Percentiles rank a stretch among this genome's conserved stretches.
phyloP scores from a whole-genome alignment of 805 yeast species.

The Lachancea sp. region DNA sequence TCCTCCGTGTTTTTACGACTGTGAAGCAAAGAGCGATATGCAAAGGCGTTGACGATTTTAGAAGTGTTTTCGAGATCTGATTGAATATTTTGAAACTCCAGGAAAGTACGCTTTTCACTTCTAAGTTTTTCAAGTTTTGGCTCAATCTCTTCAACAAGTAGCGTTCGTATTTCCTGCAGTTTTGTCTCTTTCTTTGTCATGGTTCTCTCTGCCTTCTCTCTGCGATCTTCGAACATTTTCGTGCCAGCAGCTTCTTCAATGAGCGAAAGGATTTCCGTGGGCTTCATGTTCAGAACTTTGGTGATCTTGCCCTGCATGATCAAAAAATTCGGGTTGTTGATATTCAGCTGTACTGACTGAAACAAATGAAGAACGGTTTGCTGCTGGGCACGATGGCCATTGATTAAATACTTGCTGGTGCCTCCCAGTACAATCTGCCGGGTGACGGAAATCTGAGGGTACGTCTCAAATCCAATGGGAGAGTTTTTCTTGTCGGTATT shows the following conservation, averaged over 20 bases:
- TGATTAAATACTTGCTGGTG: slow-evolving; percentile 82
- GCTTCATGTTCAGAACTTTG: slow-evolving; percentile 93
- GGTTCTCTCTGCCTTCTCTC: slow-evolving; percentile 85
- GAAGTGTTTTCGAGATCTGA: slow-evolving; percentile 70
- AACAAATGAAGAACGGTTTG: slow-evolving; percentile 84
- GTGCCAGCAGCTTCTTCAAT: slow-evolving; percentile 99
- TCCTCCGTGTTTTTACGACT: slow-evolving; percentile 41
- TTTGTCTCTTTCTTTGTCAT: slow-evolving; percentile 88
- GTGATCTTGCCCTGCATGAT: slow-evolving; percentile 99
- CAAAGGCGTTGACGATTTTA: slow-evolving; percentile 71
- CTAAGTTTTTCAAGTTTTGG: slow-evolving; percentile 82
- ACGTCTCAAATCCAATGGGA: slow-evolving; percentile 82
- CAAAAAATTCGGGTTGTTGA: slow-evolving; percentile 92
- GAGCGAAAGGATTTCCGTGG: slow-evolving; percentile 78
- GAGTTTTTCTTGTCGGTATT: slow-evolving; percentile 67
- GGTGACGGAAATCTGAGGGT: slow-evolving; percentile 78
- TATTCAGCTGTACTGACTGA: slow-evolving; percentile 91
- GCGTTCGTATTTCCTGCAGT: slow-evolving; percentile 63
- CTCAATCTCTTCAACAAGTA: slow-evolving; percentile 81
- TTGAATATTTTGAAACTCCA: slow-evolving; percentile 83
- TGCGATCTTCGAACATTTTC: slow-evolving; percentile 86
- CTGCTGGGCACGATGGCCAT: slow-evolving; percentile 95
- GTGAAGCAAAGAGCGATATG: slow-evolving; percentile 42
- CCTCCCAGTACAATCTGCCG: slow-evolving; percentile 90
- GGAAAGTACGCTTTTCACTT: slow-evolving; percentile 70